Percentiles rank a stretch among this genome's conserved stretches.
Evolutionary conservation across 148 eudicot genomes (phyloP).

Genomic region (Euryodendron excelsum): DNA sequence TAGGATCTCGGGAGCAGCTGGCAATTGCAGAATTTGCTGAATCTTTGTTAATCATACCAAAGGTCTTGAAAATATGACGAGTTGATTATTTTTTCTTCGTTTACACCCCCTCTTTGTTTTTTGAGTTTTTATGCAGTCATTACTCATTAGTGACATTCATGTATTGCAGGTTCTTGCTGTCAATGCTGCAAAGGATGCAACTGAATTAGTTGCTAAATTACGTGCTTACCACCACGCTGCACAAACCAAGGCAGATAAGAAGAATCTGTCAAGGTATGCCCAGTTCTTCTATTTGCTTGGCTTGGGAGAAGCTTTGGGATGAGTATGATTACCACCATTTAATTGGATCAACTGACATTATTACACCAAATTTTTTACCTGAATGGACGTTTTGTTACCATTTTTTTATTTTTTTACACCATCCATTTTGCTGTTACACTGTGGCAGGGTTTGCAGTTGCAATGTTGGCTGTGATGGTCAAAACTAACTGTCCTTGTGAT

Average conservation of each 20-base stretch:
- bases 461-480: too few species aligned
- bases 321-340: not conserved
- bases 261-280: constrained; percentile 78
- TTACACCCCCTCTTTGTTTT: not conserved
- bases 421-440: too few species aligned
- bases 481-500: too few species aligned
- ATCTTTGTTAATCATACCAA: constrained; percentile 82
- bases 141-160: constrained; percentile 10
- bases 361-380: not conserved
- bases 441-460: too few species aligned
- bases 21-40: constrained; percentile 99
- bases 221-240: constrained; percentile 89
- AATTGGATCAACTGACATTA: not conserved
- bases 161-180: constrained; percentile 74
- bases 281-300: too few species aligned
- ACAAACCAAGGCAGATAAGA: constrained; percentile 90
- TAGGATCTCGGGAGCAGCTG: constrained; percentile 94
- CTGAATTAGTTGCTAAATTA: constrained; percentile 84
- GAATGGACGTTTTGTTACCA: not conserved
- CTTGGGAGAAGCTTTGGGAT: not conserved
- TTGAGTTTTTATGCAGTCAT: not conserved
- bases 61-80: constrained; percentile 40
- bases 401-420: not conserved
- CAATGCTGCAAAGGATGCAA: constrained; percentile 95
- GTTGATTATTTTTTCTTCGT: not conserved